Evolutionary conservation across 179 eudicot genomes (phyloP), one percentile per base, ranked within the genome.

Genomic region (Drosera spatulata): DNA sequence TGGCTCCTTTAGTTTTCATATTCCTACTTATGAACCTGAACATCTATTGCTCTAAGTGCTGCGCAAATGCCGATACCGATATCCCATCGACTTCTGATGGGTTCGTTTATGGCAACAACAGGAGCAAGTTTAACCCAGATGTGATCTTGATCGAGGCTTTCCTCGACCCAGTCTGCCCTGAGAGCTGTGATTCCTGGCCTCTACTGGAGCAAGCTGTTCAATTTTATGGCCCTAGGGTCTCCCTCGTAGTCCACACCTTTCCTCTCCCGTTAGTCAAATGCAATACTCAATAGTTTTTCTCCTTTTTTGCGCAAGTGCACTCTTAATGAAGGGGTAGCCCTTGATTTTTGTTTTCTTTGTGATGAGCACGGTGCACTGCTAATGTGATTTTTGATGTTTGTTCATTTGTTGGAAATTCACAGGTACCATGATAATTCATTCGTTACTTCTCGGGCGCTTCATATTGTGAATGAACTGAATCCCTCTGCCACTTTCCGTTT

Each of bases 371-470:
- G 33, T 22, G 33, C 33, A 22, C 33, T 22, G 33, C 33, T 22
- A 22, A 22, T 22, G 33, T 22, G 33, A 22, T 22, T 22, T 22
- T 58, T 41, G 48, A 41, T 58, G 10, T 60, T 33, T 60, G 2
- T 33, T 42, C 14, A 2, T 55, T 55, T 43, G 3, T 39, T 55
- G 4, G n/a, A 55, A 22, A 55, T 7, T 22, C 71, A 79, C 77
- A 91, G 96, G 63, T 91, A 88, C 79, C 98, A 91, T 68, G 95
- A 91, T 64, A 84, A 91, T 67, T 75, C 96, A 7, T 91, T 75
- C 67, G 79, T 68, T 57, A 71, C 83, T 40, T 88, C 93, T 40
- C 85, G 90, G 5, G 96, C 93, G 14, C 60, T 91, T 73, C 96
- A 91, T 66, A 78, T 91, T 56, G 78, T 77, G 10, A 72, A 88